phyloP scores from a whole-genome alignment of 306 rosid genomes.

The Sesbania bispinosa region DNA sequence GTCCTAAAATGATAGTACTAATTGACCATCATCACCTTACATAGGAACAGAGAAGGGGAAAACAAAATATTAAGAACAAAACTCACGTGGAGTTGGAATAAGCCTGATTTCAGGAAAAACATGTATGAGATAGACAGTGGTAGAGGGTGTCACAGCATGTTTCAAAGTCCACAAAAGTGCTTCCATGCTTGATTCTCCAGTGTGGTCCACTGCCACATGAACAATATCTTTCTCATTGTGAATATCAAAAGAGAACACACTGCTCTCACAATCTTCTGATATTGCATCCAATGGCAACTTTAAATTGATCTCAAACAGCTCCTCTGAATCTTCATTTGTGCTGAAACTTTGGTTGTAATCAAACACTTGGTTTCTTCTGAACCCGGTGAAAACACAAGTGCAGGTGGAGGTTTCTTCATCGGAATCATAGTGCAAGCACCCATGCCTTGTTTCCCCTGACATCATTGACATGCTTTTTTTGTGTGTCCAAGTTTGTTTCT shows the following conservation, averaged over 20 bases:
- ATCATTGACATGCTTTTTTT: neutral
- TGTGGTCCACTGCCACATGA: constrained; percentile 56
- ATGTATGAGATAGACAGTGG: constrained; percentile 42
- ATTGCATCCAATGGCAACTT: constrained; percentile 34
- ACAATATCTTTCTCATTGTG: constrained; percentile 28
- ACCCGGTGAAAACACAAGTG: neutral
- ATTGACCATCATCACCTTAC: neutral
- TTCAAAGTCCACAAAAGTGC: constrained; percentile 49
- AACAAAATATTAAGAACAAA: neutral
- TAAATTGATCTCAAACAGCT: neutral
- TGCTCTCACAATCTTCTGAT: constrained; percentile 35
- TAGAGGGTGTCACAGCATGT: constrained; percentile 26
- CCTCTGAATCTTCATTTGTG: constrained; percentile 24
- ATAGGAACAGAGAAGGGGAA: neutral
- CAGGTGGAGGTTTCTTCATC: neutral
- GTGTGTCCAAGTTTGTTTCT: neutral
- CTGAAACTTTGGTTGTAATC: neutral
- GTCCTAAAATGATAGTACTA: neutral
- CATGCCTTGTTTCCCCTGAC: neutral
- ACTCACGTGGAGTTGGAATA: constrained; percentile 57
- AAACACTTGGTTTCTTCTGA: neutral
- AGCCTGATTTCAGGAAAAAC: constrained; percentile 42
- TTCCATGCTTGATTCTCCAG: constrained; percentile 49
- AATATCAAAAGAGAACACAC: constrained; percentile 7
- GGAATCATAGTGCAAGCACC: neutral